Evolutionary conservation across 2,329 filamentous ascomycete species (phyloP), one percentile per base, ranked within the genome.

Genomic region (Ophiocordyceps camponoti-leonardi): DNA sequence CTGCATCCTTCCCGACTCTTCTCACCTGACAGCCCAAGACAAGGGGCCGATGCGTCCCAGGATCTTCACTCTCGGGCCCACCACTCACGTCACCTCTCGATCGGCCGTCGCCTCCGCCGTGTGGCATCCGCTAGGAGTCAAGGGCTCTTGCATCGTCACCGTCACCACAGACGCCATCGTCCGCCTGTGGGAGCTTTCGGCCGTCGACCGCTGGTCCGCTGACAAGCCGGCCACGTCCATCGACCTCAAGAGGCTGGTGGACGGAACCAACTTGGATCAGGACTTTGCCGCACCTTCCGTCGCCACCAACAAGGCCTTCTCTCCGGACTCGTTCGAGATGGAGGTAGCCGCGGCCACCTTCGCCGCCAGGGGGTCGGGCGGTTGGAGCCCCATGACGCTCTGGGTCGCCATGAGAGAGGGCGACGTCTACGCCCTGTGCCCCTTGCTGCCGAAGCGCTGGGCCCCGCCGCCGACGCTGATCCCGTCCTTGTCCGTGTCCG

Each of bases 321-420:
- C 87, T 1, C 83, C 87, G 0, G 88, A 96, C 59, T 77, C 77
- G 2, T 81, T 93, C 48, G 88, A 96, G 58, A 94, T 98, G 81
- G 85, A 95, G 57, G 86, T 94, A 20, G 86, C 87, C 4, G 81
- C 88, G 2, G 87, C 88, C 44, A 85, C 80, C 58, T 98, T 98
- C 65, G 69, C 73, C 33, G 67, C 67, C 13, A 70, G 72, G 50
- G 70, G 69, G 33, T 75, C 75, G 7, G 90, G 87, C 14, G 87
- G 87, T 45, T 98, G 92, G 92, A 84, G 87, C 8, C 79, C 88
- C 11, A 95, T 95, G 84, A 96, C 92, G 0, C 70, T 98, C 12
- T 98, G 90, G 86, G 68, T 96, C 44, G 87, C 88, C n/a, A 98
- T 95, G 83, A 78, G 79, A 35, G 83, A 86, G 48, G 92, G 92